Evolutionary conservation across 2,329 filamentous ascomycete genomes (phyloP), one percentile per base, ranked within the genome.

Genomic region (Celoporthe dispersa): DNA sequence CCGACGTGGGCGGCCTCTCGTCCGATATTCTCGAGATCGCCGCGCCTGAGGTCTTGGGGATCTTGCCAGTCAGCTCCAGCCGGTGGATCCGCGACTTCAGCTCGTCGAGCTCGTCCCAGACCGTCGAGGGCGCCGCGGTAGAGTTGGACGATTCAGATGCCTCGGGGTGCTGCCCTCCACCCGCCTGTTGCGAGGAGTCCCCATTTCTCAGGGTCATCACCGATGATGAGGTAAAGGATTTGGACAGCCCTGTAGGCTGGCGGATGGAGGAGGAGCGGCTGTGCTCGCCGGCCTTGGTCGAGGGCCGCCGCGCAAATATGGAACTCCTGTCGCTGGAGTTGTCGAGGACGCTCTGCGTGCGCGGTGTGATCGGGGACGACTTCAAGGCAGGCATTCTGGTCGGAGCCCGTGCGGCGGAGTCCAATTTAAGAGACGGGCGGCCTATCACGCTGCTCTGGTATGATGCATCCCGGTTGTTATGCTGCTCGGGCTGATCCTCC

Each of bases 71-170:
- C 74, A 97, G 81, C 79, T 98, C 96, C 12, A 99, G 87, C 71
- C 94, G 92, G 75, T 93, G 91, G 75, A 99, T 97, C 39, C 96
- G 90, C 55, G 93, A 96, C 79, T 98, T 98, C 62, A 99, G 83
- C 73, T 98, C 96, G 75, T 98, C 96, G 37, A 99, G 83, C 80
- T 99, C 96, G 78, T 98, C 96, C 96, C 96, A 99, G 2, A 99
- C 93, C 0, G 94, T 98, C 1, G 94, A 97, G 16, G 94, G 93
- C 1, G 93, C 94, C 1, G 91, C 94, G 0, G 93, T 96, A 0
- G 96, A 98, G 44, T 92, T 86, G 0, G 92, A 95, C 0, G 96
- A 98, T 75, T 96, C 94, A 0, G 94, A 94, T 11, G 91, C 91
- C 76, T 94, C 90, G 70, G 87, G 82, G 57, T 78, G 77, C 31